A percentile compares a stretch with the other conserved stretches of the same genome.
Evolutionary conservation across 2,329 filamentous ascomycete genomes (phyloP).

Genomic region (Coniochaeta prunicola): DNA sequence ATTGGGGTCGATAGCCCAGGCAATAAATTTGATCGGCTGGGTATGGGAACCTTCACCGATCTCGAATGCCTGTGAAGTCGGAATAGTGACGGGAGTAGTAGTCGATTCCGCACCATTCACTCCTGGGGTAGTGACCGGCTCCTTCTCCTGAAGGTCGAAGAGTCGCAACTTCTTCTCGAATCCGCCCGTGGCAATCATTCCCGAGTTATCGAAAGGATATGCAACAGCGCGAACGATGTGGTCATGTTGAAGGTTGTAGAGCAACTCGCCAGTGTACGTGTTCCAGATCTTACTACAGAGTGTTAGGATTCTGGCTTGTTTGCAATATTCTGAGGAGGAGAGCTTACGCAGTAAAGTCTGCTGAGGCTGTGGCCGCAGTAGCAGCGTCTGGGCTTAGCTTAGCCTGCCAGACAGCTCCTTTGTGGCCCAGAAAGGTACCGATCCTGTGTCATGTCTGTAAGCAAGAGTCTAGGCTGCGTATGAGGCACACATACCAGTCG

Average conservation of each 20-base stretch:
- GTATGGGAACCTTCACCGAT: conserved; percentile 80
- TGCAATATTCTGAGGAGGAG: background rate
- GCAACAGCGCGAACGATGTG: conserved; percentile 94
- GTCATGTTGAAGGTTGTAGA: conserved; percentile 81
- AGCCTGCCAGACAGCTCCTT: conserved; percentile 96
- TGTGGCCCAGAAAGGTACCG: conserved; percentile 95
- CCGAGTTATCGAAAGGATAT: conserved; percentile 73
- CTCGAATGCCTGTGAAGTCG: conserved; percentile 66
- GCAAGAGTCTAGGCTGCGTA: background rate
- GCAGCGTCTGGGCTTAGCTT: conserved; percentile 81
- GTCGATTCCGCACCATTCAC: conserved; percentile 21
- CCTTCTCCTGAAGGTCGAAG: conserved; percentile 70
- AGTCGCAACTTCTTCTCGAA: conserved; percentile 95
- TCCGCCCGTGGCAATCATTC: conserved; percentile 87
- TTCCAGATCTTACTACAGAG: conserved; percentile 86
- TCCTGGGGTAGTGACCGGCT: conserved; percentile 25
- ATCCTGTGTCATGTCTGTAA: conserved; percentile 69
- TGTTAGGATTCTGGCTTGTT: background rate
- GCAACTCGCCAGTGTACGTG: conserved; percentile 83
- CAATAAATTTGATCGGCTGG: conserved; percentile 89
- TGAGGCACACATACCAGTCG: conserved; percentile 59
- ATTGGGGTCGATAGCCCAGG: conserved; percentile 86
- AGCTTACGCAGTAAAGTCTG: conserved; percentile 86
- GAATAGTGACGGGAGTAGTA: conserved; percentile 36
- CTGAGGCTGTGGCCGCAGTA: conserved; percentile 86